A percentile compares a stretch with the other conserved stretches of the same genome.
Conservation (phyloP, 352 stramenopile species). For the Phytophthora aleatoria region DNA sequence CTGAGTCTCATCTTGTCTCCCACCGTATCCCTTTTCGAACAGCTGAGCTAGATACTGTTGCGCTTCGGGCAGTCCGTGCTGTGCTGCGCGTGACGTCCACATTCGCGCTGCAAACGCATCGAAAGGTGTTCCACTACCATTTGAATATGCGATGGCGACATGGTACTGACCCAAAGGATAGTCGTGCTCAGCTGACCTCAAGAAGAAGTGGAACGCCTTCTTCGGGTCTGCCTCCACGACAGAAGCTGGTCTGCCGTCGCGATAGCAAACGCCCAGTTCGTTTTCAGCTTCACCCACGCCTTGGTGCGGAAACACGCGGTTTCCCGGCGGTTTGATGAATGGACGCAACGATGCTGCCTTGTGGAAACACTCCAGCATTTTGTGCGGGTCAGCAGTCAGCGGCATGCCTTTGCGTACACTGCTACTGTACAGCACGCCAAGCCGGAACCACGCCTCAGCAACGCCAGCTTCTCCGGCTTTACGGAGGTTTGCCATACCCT, state of each 20-base stretch:
- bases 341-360: constrained; percentile 36
- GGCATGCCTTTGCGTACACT: constrained; percentile 26
- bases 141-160: constrained; percentile 38
- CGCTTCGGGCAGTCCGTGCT: constrained; percentile 36
- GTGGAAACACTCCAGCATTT: constrained; percentile 42
- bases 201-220: constrained; percentile 39
- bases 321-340: constrained; percentile 40
- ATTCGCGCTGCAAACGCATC: constrained; percentile 35
- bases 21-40: constrained; percentile 32
- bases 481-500: constrained; percentile 30
- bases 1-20: constrained; percentile 25
- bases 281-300: constrained; percentile 46
- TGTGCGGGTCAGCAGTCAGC: constrained; percentile 25
- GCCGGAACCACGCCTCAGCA: constrained; percentile 44
- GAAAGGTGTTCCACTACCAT: constrained; percentile 27
- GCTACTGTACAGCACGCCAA: constrained; percentile 42
- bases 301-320: constrained; percentile 32
- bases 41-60: constrained; percentile 36
- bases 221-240: constrained; percentile 22
- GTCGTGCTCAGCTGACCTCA: constrained; percentile 44
- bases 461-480: constrained; percentile 40
- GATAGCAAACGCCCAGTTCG: constrained; percentile 42
- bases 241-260: constrained; percentile 31
- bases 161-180: constrained; percentile 40
- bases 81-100: constrained; percentile 43